Evolutionary conservation across 225 moss, liverwort and hornwort genomes (phyloP).

Genomic region (Antitrichia curtipendula): DNA sequence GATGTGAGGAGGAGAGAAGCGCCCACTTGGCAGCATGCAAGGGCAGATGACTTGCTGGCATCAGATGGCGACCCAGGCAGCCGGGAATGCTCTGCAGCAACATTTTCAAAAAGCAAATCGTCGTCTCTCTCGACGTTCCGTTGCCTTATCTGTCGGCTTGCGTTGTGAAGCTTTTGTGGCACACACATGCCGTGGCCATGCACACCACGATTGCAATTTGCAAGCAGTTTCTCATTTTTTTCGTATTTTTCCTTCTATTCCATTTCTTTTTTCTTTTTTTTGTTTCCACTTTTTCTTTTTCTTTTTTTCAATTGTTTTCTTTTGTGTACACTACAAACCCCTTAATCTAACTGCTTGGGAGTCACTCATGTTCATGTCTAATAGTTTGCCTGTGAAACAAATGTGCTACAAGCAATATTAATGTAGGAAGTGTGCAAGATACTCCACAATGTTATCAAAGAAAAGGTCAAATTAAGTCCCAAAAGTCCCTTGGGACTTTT

Average conservation of each 20-base stretch:
- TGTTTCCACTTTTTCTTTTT: rapidly evolving
- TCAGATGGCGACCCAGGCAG: background rate
- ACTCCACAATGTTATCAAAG: too few species aligned
- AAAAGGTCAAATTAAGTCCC: too few species aligned
- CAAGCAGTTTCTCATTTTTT: background rate
- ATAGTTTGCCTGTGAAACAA: background rate
- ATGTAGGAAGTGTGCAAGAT: rapidly evolving
- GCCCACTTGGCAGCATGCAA: conserved; percentile 32
- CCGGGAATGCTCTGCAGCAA: background rate
- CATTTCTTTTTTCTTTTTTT: rapidly evolving
- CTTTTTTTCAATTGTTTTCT: background rate
- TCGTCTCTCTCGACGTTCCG: background rate
- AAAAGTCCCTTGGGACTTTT: rapidly evolving
- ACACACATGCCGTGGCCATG: background rate
- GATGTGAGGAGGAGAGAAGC: background rate
- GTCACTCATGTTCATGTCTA: background rate
- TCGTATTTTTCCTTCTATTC: background rate
- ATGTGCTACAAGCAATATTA: too few species aligned
- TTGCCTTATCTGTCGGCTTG: background rate
- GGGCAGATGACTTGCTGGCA: conserved; percentile 1
- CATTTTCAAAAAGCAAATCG: background rate
- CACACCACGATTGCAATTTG: background rate
- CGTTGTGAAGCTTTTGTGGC: background rate
- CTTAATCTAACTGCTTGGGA: background rate
- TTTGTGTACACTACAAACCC: rapidly evolving